Evolutionary conservation across 2,329 filamentous ascomycete species (phyloP).

Genomic region (Neofusicoccum parvum): DNA sequence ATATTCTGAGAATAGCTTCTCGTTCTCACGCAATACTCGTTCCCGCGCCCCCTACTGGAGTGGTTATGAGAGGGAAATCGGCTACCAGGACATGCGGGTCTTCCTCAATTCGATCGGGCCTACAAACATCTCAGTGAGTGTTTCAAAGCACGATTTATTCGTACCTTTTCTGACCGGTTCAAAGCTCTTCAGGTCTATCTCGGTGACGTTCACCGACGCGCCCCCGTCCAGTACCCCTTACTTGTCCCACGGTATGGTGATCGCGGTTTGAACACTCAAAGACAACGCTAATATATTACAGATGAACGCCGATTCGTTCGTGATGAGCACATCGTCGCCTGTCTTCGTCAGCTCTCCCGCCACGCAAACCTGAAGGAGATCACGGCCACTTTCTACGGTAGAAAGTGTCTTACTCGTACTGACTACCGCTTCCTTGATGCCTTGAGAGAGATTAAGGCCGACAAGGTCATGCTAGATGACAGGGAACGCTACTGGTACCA

Average conservation of each 20-base stretch:
- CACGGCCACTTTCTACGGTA: slow-evolving; percentile 46
- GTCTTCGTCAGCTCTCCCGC: slow-evolving; percentile 46
- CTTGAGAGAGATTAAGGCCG: slow-evolving; percentile 47
- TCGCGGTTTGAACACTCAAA: background rate
- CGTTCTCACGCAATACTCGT: slow-evolving; percentile 43
- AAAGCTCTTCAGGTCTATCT: slow-evolving; percentile 47
- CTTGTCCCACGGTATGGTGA: slow-evolving; percentile 28
- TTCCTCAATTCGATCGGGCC: slow-evolving; percentile 53
- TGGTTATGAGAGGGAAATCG: slow-evolving; percentile 47
- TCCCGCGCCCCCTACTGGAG: slow-evolving; percentile 46
- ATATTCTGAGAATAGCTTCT: slow-evolving; percentile 54
- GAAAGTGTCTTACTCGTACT: slow-evolving; percentile 33
- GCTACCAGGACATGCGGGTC: slow-evolving; percentile 48
- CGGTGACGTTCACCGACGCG: slow-evolving; percentile 50
- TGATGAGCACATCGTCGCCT: slow-evolving; percentile 49
- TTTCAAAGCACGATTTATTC: background rate
- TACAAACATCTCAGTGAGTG: slow-evolving; percentile 41
- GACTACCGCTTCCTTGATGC: slow-evolving; percentile 50
- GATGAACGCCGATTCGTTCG: slow-evolving; percentile 53
- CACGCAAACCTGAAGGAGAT: slow-evolving; percentile 47
- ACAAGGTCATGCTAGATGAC: slow-evolving; percentile 38
- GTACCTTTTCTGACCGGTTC: background rate
- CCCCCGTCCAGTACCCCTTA: slow-evolving; percentile 43
- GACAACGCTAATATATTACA: slow-evolving; percentile 21
- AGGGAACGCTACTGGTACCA: slow-evolving; percentile 27